Conservation (phyloP, 2,329 filamentous ascomycete genomes). For the Knufia petricola region DNA sequence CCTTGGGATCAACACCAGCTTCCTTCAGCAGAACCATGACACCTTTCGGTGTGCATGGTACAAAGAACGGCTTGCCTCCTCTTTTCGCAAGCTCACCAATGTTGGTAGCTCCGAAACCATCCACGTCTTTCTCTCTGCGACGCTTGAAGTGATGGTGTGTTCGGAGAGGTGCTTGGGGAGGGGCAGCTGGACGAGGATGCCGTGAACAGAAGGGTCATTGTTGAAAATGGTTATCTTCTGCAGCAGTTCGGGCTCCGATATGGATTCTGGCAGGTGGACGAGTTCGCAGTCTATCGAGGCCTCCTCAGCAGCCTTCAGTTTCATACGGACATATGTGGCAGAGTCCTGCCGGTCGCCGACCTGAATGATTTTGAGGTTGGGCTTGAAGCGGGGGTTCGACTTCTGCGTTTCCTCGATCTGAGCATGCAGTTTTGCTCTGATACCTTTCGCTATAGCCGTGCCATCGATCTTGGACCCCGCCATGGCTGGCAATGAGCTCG, state of each 20-base stretch:
- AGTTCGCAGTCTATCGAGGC: conserved; percentile 84
- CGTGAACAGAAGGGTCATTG: conserved; percentile 75
- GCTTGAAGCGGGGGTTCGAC: conserved; percentile 77
- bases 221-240: conserved; percentile 74
- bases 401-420: conserved; percentile 76
- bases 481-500: conserved; percentile 48
- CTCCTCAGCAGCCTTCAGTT: conserved; percentile 93
- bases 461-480: conserved; percentile 87
- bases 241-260: conserved; percentile 76
- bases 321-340: conserved; percentile 98
- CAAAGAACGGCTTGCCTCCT: conserved; percentile 78
- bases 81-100: conserved; percentile 96
- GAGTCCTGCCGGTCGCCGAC: conserved; percentile 92
- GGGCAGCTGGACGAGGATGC: conserved; percentile 88
- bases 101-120: conserved; percentile 88
- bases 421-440: conserved; percentile 68
- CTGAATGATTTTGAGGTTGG: conserved; percentile 89
- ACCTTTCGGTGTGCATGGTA: conserved; percentile 92
- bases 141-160: conserved; percentile 79
- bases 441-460: conserved; percentile 84
- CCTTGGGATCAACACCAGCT: conserved; percentile 69
- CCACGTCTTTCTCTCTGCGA: conserved; percentile 94
- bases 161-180: conserved; percentile 84
- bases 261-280: conserved; percentile 69
- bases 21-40: conserved; percentile 87